A percentile compares a stretch with the other conserved stretches of the same genome.
Evolutionary conservation across 768 basidiomycete species (phyloP).

Genomic region (Lactarius evosmus): DNA sequence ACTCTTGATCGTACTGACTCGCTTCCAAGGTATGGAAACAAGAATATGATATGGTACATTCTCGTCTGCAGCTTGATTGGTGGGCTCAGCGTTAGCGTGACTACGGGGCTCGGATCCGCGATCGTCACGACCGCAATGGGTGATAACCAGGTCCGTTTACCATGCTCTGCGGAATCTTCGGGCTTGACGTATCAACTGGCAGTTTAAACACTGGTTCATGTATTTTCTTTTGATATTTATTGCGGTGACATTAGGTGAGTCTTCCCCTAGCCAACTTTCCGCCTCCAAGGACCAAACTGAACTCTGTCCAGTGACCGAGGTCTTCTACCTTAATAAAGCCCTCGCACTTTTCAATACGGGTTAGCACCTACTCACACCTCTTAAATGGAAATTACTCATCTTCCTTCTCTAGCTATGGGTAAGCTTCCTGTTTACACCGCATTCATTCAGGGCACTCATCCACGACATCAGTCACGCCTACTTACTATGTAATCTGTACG

Average conservation of each 20-base stretch:
- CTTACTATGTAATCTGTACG: conserved; percentile 83
- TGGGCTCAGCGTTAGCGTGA: conserved; percentile 90
- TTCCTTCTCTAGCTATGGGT: conserved; percentile 57
- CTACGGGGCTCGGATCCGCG: conserved; percentile 87
- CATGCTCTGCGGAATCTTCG: conserved; percentile 4
- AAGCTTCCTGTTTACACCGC: conserved; percentile 32
- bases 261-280: not conserved
- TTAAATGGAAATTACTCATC: conserved; percentile 18
- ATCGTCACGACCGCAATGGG: conserved; percentile 79
- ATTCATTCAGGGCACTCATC: conserved; percentile 31
- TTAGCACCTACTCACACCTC: conserved; percentile 35
- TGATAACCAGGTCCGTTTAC: conserved; percentile 63
- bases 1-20: conserved; percentile 7
- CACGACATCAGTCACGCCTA: conserved; percentile 62
- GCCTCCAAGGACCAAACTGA: conserved; percentile 23
- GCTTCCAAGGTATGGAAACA: conserved; percentile 67
- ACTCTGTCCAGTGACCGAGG: conserved; percentile 64
- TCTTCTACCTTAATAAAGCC: conserved; percentile 94
- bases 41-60: conserved; percentile 95
- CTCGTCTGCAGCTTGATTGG: conserved; percentile 95
- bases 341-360: conserved; percentile 93
- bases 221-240: conserved; percentile 87
- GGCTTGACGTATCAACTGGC: conserved; percentile 20
- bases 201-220: conserved; percentile 92
- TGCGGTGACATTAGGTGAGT: conserved; percentile 71